These are phyloP conservation scores for Raffaelea ambrosiae DNA, from an alignment of 2,329 filamentous ascomycete genomes.

Conservation along the genomic window DNA sequence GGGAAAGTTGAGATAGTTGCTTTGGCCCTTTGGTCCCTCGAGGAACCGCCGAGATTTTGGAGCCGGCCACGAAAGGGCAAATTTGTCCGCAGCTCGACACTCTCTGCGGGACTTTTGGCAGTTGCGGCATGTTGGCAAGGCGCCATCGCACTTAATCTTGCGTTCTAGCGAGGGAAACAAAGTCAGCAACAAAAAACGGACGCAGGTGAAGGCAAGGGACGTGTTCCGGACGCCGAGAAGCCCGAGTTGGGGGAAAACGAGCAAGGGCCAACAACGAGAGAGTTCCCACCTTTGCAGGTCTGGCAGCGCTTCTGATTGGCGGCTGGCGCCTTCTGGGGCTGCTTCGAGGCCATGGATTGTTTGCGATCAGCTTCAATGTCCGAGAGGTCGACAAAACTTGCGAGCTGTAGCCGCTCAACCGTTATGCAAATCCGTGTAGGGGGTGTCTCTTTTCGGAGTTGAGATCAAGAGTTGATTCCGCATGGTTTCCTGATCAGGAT, in stretches of 20 bases:
- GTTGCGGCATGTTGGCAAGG: slow-evolving; percentile 5
- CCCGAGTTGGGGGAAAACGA: not conserved
- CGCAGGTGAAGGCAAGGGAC: no score
- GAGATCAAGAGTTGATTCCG: no score
- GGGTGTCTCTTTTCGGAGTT: no score
- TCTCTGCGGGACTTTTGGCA: slow-evolving; percentile 5
- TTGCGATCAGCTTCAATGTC: no score
- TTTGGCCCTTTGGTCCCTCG: not conserved
- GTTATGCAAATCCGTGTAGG: no score
- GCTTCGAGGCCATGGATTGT: no score
- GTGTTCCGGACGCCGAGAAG: no score
- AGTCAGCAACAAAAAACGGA: not conserved
- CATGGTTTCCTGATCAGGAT: no score
- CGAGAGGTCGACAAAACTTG: no score
- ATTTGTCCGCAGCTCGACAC: slow-evolving; percentile 4
- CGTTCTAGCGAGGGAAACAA: slow-evolving; percentile 5
- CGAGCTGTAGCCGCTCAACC: no score
- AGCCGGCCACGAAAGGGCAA: slow-evolving; percentile 10
- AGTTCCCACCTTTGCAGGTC: slow-evolving; percentile 1
- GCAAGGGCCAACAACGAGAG: no score
- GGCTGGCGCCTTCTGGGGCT: no score
- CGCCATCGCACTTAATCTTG: slow-evolving; percentile 10
- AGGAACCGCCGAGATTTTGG: slow-evolving; percentile 4
- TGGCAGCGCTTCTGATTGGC: not conserved
- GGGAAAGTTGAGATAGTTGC: not conserved